Conservation (phyloP, 768 basidiomycete species). For the Lentinula sp. region DNA sequence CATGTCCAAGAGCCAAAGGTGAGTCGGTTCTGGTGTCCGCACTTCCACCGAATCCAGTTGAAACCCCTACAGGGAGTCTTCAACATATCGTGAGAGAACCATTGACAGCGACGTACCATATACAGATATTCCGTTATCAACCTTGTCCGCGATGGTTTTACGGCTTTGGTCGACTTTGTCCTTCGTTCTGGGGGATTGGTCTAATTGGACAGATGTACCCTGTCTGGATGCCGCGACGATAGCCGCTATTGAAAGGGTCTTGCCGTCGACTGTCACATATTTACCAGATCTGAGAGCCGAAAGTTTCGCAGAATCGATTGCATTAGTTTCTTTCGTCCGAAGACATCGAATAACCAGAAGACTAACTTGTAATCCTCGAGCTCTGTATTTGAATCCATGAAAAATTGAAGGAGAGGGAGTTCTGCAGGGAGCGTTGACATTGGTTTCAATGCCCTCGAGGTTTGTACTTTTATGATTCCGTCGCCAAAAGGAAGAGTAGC, state of each 20-base stretch:
- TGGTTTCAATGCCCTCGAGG: background rate
- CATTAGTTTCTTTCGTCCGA: background rate
- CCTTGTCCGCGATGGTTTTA: conserved; percentile 58
- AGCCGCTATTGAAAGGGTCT: conserved; percentile 67
- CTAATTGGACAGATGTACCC: conserved; percentile 43
- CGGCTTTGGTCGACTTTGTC: conserved; percentile 59
- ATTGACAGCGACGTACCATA: background rate
- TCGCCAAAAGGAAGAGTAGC: conserved; percentile 3
- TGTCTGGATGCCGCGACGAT: conserved; percentile 74
- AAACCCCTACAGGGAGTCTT: background rate
- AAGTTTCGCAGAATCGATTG: conserved; percentile 3
- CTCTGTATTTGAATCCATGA: conserved; percentile 54
- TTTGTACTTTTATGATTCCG: background rate
- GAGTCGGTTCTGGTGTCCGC: conserved; percentile 80
- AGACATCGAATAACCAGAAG: background rate
- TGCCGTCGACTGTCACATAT: conserved; percentile 61
- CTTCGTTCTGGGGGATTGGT: conserved; percentile 39
- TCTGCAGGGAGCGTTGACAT: background rate
- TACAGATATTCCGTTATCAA: conserved; percentile 26
- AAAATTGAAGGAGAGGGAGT: conserved; percentile 41
- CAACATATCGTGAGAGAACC: background rate
- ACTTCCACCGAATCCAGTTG: conserved; percentile 80
- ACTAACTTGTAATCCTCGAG: conserved; percentile 60
- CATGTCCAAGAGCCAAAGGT: conserved; percentile 66
- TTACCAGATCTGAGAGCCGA: conserved; percentile 45